Conservation (phyloP, 129 eudicot species). For the Erigeron canadensis region DNA sequence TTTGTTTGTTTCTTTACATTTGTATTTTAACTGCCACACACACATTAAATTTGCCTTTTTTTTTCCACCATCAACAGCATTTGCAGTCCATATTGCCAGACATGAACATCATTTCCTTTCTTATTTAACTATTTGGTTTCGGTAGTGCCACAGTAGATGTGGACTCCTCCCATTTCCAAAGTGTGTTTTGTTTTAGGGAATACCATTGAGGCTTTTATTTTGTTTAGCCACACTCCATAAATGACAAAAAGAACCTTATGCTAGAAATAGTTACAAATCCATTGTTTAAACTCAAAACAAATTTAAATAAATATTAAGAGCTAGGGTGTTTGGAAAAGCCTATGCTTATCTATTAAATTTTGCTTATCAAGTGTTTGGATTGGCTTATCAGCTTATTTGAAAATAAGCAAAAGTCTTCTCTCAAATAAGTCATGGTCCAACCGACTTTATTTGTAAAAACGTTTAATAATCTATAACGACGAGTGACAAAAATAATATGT, state of each 20-base stretch:
- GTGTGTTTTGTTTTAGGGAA: background rate
- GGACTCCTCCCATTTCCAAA: slow-evolving; percentile 16
- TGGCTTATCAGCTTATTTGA: too few relatives aligned
- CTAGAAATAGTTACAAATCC: background rate
- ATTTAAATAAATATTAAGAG: background rate
- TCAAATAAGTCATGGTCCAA: too few relatives aligned
- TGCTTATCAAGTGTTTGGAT: too few relatives aligned
- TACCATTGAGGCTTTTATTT: background rate
- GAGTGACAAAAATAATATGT: too few relatives aligned
- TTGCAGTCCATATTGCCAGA: slow-evolving; percentile 34
- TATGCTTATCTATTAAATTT: too few relatives aligned
- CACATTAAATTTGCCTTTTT: slow-evolving; percentile 7
- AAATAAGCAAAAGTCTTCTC: too few relatives aligned
- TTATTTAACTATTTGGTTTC: slow-evolving; percentile 39
- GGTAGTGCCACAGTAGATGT: slow-evolving; percentile 39
- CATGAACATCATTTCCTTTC: slow-evolving; percentile 30
- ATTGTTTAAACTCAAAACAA: background rate
- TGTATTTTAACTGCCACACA: slow-evolving; percentile 23
- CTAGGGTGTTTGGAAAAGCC: too few relatives aligned
- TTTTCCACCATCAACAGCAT: slow-evolving; percentile 21
- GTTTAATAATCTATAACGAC: too few relatives aligned
- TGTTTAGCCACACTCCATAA: background rate
- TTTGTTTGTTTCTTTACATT: slow-evolving; percentile 16
- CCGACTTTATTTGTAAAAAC: too few relatives aligned
- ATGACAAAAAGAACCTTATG: slow-evolving; percentile 4